Base-by-base conservation (phyloP, 108 stramenopile species). In the Hondaea fermentalgiana region DNA sequence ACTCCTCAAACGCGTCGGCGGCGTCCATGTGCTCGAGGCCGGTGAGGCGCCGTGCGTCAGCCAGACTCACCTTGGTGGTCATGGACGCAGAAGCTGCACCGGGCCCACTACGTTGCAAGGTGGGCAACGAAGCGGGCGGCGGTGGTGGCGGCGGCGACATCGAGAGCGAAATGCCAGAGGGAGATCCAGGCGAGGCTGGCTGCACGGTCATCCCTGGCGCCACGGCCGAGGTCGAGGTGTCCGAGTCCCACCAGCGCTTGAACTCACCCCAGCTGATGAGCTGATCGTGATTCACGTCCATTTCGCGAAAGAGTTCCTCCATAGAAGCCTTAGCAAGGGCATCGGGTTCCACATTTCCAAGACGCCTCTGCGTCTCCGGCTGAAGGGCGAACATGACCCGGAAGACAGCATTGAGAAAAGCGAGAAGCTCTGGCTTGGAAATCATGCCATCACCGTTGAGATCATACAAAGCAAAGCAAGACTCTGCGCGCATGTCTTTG, bases 401-500 rank as follows among this genome's bases (percentile, higher is more conserved):
- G 42, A 88, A 90, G 71, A 90, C 87, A 10, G 60, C 17, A 51
- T 60, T 28, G 19, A 90, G 69, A 49, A 87, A 88, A 5, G 57
- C 25, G 19, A 53, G 6, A 29, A 90, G 51, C 55, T 88, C 90
- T 60, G 19, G 5, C 51, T 53, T 55, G 43, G 47, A n/a, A 23
- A 90, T 90, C 76, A 35, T 29, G 0, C 59, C 87, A 25, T 60
- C 64, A 28, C 57, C 88, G 57, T 90, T 58, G 12, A 72, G 44
- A 87, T 90, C 90, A 87, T 58, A 90, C 35, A 89, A 59, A 8
- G 42, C 55, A 60, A 90, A 88, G 44, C 87, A 90, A 25, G 92
- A 90, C 43, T 28, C 44, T 51, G 90, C 91, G 45, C 91, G 90
- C 72, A 92, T 89, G 45, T 91, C 90, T 57, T 89, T 89, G 44